phyloP scores from a whole-genome alignment of 2,329 filamentous ascomycete species.

The Colletotrichum sp. region DNA sequence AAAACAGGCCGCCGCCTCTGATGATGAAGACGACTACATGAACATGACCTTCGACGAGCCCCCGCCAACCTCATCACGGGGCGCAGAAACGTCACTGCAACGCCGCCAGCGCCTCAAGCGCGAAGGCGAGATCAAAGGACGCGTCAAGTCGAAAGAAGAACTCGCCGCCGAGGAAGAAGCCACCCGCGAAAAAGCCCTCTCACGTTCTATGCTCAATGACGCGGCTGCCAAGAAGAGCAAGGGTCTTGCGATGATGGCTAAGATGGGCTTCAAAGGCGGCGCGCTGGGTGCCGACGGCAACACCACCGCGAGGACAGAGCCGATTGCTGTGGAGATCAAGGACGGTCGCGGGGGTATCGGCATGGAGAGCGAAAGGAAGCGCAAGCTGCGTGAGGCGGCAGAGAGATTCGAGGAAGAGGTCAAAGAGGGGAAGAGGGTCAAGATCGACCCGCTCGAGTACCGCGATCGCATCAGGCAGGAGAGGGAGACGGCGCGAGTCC shows the following conservation, averaged over 20 bases:
- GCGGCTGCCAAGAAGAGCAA: conserved; percentile 71
- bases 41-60: conserved; percentile 86
- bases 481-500: conserved; percentile 69
- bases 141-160: conserved; percentile 82
- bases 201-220: conserved; percentile 72
- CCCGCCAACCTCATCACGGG: conserved; percentile 45
- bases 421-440: conserved; percentile 64
- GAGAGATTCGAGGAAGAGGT: conserved; percentile 46
- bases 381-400: conserved; percentile 71
- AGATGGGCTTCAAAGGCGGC: conserved; percentile 87
- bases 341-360: conserved; percentile 85
- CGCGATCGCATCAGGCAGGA: conserved; percentile 74
- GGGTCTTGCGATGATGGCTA: conserved; percentile 95
- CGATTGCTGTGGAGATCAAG: conserved; percentile 78
- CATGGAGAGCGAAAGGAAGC: conserved; percentile 81
- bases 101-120: conserved; percentile 58
- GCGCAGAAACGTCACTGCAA: conserved; percentile 56
- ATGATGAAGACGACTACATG: conserved; percentile 96
- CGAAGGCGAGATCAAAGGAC: conserved; percentile 71
- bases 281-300: conserved; percentile 71
- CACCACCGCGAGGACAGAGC: conserved; percentile 59
- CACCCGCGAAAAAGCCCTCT: conserved; percentile 77
- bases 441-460: conserved; percentile 72
- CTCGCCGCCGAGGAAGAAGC: conserved; percentile 75
- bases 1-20: conserved; percentile 32